Conservation (phyloP, 768 basidiomycete genomes). For the Boletus reticuloceps region DNA sequence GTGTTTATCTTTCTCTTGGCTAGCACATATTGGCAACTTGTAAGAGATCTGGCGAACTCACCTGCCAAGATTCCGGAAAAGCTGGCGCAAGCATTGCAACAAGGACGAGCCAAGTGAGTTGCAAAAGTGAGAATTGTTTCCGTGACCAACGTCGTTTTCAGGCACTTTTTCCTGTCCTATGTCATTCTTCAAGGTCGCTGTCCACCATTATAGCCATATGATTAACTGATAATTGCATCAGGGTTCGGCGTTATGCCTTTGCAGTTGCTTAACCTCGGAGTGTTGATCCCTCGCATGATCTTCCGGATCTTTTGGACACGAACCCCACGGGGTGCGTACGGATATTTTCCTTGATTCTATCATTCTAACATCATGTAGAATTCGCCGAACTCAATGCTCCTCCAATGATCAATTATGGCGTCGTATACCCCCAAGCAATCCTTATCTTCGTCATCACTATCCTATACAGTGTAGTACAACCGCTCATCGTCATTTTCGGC, state of each 20-base stretch:
- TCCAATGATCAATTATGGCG: constrained; percentile 96
- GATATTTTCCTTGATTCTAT: background rate
- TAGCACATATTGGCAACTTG: constrained; percentile 87
- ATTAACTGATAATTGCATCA: constrained; percentile 26
- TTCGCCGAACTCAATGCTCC: constrained; percentile 96
- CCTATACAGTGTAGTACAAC: constrained; percentile 94
- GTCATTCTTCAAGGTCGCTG: constrained; percentile 74
- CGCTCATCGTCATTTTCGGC: constrained; percentile 92
- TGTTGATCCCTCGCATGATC: constrained; percentile 77
- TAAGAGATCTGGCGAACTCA: constrained; percentile 88
- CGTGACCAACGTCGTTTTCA: constrained; percentile 21
- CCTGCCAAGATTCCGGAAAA: constrained; percentile 95
- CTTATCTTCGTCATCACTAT: constrained; percentile 94
- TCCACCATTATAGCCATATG: background rate
- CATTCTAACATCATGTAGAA: constrained; percentile 47
- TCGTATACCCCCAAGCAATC: constrained; percentile 96
- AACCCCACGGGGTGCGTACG: constrained; percentile 78
- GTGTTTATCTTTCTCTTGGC: constrained; percentile 94
- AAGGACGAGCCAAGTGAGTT: constrained; percentile 64
- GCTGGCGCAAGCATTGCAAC: constrained; percentile 78
- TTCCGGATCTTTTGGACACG: constrained; percentile 75
- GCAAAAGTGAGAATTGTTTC: constrained; percentile 5
- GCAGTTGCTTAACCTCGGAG: constrained; percentile 88
- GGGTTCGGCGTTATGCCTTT: constrained; percentile 94
- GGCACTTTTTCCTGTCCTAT: constrained; percentile 83